phyloP scores from a whole-genome alignment of 2,329 filamentous ascomycete species.

The Dactylellina sp. region DNA sequence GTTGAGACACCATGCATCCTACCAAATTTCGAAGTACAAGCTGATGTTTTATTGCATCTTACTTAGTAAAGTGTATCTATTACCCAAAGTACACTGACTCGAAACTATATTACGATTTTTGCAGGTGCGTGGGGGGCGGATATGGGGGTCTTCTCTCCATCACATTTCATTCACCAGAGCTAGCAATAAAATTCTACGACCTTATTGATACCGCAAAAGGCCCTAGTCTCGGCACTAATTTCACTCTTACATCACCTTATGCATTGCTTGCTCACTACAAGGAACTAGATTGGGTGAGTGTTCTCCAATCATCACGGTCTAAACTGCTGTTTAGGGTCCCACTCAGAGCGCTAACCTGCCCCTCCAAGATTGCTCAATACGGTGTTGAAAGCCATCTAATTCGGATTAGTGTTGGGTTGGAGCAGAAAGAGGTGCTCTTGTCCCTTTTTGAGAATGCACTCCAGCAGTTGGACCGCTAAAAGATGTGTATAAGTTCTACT shows the following conservation, averaged over 20 bases:
- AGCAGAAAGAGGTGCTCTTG: constrained; percentile 68
- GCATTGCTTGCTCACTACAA: constrained; percentile 90
- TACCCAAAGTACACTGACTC: constrained; percentile 86
- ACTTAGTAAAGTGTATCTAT: constrained; percentile 79
- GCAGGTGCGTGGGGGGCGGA: constrained; percentile 77
- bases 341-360: constrained; percentile 50
- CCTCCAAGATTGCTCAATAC: constrained; percentile 74
- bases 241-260: constrained; percentile 91
- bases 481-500: too few relatives aligned
- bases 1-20: not conserved
- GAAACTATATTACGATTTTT: constrained; percentile 79
- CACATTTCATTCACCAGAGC: constrained; percentile 76
- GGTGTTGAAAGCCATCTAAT: constrained; percentile 85
- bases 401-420: constrained; percentile 88
- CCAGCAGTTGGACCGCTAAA: constrained; percentile 5
- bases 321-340: not conserved
- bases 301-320: constrained; percentile 6
- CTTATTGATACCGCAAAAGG: constrained; percentile 88
- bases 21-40: constrained; percentile 65
- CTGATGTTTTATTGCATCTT: not conserved
- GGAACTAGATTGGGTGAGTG: constrained; percentile 86
- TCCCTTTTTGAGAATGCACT: constrained; percentile 37
- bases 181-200: constrained; percentile 87
- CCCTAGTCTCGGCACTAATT: constrained; percentile 94
- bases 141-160: constrained; percentile 92